Base-by-base conservation (phyloP, 139 green algal genomes). In the Asterochloris sp. region DNA sequence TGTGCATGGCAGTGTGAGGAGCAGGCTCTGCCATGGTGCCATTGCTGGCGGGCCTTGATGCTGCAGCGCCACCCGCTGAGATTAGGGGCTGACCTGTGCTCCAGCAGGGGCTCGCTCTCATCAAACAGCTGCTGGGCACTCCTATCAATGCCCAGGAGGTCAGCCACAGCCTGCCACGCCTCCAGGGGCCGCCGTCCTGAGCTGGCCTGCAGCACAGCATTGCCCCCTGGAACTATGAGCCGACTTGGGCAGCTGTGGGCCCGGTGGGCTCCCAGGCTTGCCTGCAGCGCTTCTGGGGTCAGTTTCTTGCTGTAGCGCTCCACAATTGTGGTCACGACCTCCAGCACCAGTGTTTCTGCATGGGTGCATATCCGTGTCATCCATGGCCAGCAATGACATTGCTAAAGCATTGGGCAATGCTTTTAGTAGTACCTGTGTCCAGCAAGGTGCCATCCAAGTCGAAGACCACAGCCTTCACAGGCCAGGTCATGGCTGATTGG, bases 361-460 rank as follows among this genome's bases (percentile, higher is more conserved):
- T 79, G 16, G 81, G 76, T 86, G 82, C 54, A 69, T 21, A 38
- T 17, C 26, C 12, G 12, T 14, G 26, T 12, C 4, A 27, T 16
- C 24, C 13, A n/a, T 19, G 12, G 1, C 68, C 13, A 11, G 27
- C 67, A 10, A 19, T 62, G 11, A 12, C n/a, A 68, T 11, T 38
- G 13, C 60, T n/a, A 38, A 27, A 21, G 73, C 12, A 16, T 13
- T 60, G 0, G 69, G 64, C 38, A 77, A 68, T 23, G 21, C 11
- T 69, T 27, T 23, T 8, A 62, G 21, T 26, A 76, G 0, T 79
- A 91, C 89, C 92, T 69, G 93, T 97, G 83, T 97, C 92, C 0
- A 97, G 74, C 10, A 97, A 69, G 0, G 90, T 91, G 12, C 93
- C 94, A 87, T 98, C 95, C 11, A 98, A 79, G 81, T 98, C 95